These are phyloP conservation scores for Fallopia convolvulus DNA, from an alignment of 148 eudicot species.

Conservation along the genomic window DNA sequence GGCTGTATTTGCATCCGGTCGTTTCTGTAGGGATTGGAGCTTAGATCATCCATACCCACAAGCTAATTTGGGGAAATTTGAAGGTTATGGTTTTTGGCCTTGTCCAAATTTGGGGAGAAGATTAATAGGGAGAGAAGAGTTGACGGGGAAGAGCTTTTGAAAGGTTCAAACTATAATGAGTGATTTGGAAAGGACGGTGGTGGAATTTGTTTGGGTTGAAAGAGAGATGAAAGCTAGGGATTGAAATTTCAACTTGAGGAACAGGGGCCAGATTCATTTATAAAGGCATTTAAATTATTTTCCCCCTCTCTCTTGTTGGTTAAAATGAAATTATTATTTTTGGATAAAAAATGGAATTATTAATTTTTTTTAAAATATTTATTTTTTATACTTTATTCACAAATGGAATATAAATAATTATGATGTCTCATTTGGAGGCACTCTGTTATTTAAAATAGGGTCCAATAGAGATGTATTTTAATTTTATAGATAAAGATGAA, in stretches of 20 bases:
- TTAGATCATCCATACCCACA: conserved; percentile 43
- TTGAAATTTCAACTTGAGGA: not conserved
- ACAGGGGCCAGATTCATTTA: not conserved
- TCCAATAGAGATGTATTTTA: no score
- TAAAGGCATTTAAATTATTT: no score
- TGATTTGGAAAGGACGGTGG: conserved; percentile 3
- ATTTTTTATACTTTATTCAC: no score
- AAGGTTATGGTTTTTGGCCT: not conserved
- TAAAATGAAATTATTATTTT: no score
- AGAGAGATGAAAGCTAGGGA: not conserved
- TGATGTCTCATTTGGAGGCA: no score
- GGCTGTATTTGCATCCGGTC: conserved; percentile 32
- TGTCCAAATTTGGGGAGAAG: not conserved
- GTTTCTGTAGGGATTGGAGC: conserved; percentile 50
- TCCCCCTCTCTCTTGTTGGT: no score
- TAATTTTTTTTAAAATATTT: no score
- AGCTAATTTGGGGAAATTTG: not conserved
- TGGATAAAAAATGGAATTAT: no score
- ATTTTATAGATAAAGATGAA: no score
- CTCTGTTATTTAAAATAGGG: no score
- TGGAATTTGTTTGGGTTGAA: not conserved
- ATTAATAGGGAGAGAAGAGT: not conserved
- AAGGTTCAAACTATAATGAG: not conserved
- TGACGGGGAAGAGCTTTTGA: not conserved
- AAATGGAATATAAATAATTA: no score